Evolutionary conservation across 768 basidiomycete species (phyloP).

Genomic region (Suillus discolor): DNA sequence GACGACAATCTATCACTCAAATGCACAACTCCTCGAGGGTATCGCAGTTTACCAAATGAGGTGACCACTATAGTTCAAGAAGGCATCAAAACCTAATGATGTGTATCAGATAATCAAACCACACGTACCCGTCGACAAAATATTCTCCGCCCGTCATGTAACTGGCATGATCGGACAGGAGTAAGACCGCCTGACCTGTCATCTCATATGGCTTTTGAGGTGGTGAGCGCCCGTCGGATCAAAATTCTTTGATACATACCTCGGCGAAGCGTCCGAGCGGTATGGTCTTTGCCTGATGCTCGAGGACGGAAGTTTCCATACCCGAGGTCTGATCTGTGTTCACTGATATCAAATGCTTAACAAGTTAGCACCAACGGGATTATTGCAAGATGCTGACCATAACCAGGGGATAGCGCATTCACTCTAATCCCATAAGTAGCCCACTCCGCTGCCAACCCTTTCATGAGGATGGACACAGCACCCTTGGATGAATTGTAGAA

Average conservation of each 20-base stretch:
- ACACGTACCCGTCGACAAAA: conserved; percentile 56
- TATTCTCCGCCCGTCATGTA: conserved; percentile 65
- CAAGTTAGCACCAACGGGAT: background rate
- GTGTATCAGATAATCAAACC: background rate
- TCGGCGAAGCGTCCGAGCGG: conserved; percentile 62
- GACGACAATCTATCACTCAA: too few species aligned
- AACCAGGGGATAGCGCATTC: conserved; percentile 66
- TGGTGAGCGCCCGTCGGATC: background rate
- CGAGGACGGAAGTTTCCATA: conserved; percentile 50
- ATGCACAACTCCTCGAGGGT: background rate
- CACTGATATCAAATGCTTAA: conserved; percentile 35
- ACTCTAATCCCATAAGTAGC: conserved; percentile 53
- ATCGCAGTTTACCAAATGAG: conserved; percentile 28
- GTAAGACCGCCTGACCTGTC: conserved; percentile 52
- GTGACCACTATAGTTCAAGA: conserved; percentile 23
- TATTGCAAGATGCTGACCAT: conserved; percentile 30
- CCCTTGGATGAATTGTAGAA: conserved; percentile 64
- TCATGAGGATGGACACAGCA: conserved; percentile 62
- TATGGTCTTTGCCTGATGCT: conserved; percentile 51
- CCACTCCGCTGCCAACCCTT: conserved; percentile 67
- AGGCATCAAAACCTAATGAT: background rate
- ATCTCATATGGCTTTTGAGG: conserved; percentile 54
- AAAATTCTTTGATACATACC: conserved; percentile 29
- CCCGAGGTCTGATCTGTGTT: conserved; percentile 59
- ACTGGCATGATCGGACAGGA: conserved; percentile 52